Evolutionary conservation across 257 asterid species (phyloP).

Genomic region (Scutellaria minor): DNA sequence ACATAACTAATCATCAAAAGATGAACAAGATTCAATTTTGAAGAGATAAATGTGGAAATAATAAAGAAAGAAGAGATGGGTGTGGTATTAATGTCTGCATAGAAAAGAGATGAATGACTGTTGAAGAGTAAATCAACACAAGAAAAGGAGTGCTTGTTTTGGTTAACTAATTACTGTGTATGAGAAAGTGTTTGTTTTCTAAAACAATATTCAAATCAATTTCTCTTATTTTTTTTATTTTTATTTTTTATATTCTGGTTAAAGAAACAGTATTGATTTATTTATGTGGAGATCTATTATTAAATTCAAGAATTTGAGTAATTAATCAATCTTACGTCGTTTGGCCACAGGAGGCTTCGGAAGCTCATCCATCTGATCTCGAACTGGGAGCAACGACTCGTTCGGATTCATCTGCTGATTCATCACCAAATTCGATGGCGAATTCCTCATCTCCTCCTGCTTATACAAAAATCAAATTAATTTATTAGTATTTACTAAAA

Average conservation of each 20-base stretch:
- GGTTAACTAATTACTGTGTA: slow-evolving; percentile 34
- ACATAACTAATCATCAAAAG: too few species aligned
- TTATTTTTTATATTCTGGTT: background rate
- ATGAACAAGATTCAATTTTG: background rate
- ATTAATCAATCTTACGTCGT: slow-evolving; percentile 59
- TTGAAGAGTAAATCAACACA: slow-evolving; percentile 33
- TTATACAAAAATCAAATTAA: too few species aligned
- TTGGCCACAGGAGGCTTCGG: slow-evolving; percentile 87
- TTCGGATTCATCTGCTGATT: slow-evolving; percentile 61
- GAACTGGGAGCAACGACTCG: slow-evolving; percentile 59
- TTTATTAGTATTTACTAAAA: too few species aligned
- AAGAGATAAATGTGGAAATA: background rate
- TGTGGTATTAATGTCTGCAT: slow-evolving; percentile 22
- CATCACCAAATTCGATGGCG: slow-evolving; percentile 65
- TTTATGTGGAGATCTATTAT: background rate
- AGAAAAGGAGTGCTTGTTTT: slow-evolving; percentile 35
- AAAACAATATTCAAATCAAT: background rate
- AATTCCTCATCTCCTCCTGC: slow-evolving; percentile 81
- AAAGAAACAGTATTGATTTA: background rate
- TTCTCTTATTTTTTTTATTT: too few species aligned
- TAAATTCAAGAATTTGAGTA: background rate
- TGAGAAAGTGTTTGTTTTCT: slow-evolving; percentile 34
- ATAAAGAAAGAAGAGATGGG: background rate
- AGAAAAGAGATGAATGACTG: slow-evolving; percentile 31
- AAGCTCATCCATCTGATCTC: slow-evolving; percentile 78